These are phyloP conservation scores for Streptanthus diversifolius DNA, from an alignment of 345 rosid genomes.

Conservation along the genomic window DNA sequence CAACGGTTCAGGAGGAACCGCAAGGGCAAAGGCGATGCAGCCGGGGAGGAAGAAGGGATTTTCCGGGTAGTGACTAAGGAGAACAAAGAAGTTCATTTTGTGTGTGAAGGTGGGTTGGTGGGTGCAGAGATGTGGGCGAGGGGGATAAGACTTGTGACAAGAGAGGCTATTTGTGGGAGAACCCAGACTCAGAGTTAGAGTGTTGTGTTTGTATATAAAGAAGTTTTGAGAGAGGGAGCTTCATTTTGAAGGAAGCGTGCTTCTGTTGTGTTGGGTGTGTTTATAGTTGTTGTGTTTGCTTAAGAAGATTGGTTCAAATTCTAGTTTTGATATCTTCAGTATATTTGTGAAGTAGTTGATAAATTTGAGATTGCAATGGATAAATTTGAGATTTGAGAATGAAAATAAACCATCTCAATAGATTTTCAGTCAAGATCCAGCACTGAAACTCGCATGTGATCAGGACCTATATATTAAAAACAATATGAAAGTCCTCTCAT, in stretches of 20 bases:
- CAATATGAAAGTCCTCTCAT: constrained; percentile 2
- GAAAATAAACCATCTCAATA: not conserved
- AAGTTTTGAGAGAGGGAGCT: constrained; percentile 31
- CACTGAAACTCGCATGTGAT: not conserved
- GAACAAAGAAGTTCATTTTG: constrained; percentile 80
- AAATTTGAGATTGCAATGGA: not conserved
- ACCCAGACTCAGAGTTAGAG: constrained; percentile 11
- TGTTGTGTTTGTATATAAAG: constrained; percentile 29
- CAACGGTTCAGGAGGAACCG: constrained; percentile 49
- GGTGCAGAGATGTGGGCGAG: constrained; percentile 90
- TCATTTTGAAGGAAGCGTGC: constrained; percentile 22
- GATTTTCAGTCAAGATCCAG: not conserved
- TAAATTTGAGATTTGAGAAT: not conserved
- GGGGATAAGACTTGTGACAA: constrained; percentile 81
- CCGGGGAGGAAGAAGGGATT: constrained; percentile 47
- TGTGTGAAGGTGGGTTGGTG: constrained; percentile 67
- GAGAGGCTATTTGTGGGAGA: constrained; percentile 46
- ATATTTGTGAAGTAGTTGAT: constrained; percentile 23
- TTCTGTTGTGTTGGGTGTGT: constrained; percentile 18
- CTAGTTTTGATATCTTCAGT: constrained; percentile 13
- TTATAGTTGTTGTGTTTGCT: constrained; percentile 27
- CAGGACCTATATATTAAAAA: not conserved
- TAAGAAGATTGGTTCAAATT: constrained; percentile 11
- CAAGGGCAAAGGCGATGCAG: constrained; percentile 37
- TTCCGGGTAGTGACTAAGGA: constrained; percentile 67